Evolutionary conservation across 1,284 basidiomycete species (phyloP).

Genomic region (Trichosporon sp.): DNA sequence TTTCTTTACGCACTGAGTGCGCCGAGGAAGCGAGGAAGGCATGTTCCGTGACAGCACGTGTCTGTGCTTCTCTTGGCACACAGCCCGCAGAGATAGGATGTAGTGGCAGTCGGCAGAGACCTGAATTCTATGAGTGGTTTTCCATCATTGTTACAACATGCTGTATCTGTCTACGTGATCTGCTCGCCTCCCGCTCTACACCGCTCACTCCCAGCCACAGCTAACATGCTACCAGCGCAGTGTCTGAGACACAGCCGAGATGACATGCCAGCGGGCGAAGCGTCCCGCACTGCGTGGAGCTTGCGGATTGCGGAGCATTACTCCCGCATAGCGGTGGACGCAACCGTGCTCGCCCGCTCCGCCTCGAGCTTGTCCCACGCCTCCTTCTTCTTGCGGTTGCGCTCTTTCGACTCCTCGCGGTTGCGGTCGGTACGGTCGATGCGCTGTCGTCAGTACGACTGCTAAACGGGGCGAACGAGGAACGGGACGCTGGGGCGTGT

Average conservation of each 20-base stretch:
- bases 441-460: slow-evolving; percentile 60
- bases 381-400: slow-evolving; percentile 54
- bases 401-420: slow-evolving; percentile 67
- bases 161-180: background rate
- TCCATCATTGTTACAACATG: background rate
- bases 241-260: no score
- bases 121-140: background rate
- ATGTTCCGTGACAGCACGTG: no score
- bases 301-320: slow-evolving; percentile 11
- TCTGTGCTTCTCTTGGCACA: no score
- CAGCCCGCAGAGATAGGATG: no score
- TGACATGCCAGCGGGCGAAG: no score
- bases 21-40: no score
- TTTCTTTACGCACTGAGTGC: no score
- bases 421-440: slow-evolving; percentile 70
- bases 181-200: background rate
- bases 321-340: background rate
- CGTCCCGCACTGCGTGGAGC: no score
- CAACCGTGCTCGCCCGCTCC: slow-evolving; percentile 30
- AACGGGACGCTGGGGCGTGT: no score
- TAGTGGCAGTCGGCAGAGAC: no score
- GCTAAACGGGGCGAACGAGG: background rate
- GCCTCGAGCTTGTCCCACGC: slow-evolving; percentile 48
- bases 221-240: no score
- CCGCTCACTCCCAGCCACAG: no score